Evolutionary conservation across 116 monocot species (phyloP), one percentile per base, ranked within the genome.

Genomic region (Zostera marina): DNA sequence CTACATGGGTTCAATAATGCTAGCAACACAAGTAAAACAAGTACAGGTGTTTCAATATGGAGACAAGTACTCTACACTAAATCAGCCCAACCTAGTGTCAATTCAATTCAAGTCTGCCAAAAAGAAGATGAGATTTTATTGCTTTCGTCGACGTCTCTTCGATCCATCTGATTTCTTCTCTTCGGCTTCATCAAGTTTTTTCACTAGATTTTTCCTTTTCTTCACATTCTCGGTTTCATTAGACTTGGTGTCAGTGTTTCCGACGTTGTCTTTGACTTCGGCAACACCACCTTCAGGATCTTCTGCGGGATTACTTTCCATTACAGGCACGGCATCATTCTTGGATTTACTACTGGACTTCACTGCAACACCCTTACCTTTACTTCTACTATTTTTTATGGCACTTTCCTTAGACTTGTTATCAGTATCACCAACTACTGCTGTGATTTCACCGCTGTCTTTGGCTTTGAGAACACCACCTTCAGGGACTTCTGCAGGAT

Each of bases 321-420:
- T 26, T 9, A 12, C 22, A 47, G 25, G 47, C 1, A 4, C 21
- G 12, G 26, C 47, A 46, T 51, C 39, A 8, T 15, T 52, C 41
- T 63, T 65, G 21, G 44, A n/a, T 54, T 64, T 64, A 39, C 5
- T 53, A 11, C 53, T 52, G 12, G 63, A 46, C 11, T 52, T 52
- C 11, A 12, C 13, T 4, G 43, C 53, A 13, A 12, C 12, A 7
- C 8, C 46, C 23, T 3, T 14, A 42, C 17, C 38, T 42, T 63
- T 63, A 15, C 19, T 47, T 0, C n/a, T n/a, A n/a, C n/a, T n/a
- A n/a, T n/a, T n/a, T n/a, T n/a, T n/a, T n/a, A n/a, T n/a, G n/a
- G n/a, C n/a, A n/a, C n/a, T 61, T 61, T 12, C 32, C 46, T 13
- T 45, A 1, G 24, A 24, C 47, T 47, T 47, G 42, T 7, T n/a